Evolutionary conservation across 2,329 filamentous ascomycete species (phyloP).

Genomic region (Sarocladium kiliense): DNA sequence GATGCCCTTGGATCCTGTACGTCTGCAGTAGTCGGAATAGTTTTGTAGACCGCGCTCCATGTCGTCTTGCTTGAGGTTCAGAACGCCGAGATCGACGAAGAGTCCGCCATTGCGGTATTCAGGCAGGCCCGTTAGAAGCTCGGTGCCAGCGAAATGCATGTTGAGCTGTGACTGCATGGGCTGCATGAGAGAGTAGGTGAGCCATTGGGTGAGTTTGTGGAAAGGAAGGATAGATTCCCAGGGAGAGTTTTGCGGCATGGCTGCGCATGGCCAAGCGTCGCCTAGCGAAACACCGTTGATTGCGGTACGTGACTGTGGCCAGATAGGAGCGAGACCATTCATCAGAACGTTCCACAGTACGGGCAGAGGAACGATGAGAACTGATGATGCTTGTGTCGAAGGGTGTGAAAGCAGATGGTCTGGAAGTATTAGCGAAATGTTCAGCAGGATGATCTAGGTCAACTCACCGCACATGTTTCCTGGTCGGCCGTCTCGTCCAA

Average conservation of each 20-base stretch:
- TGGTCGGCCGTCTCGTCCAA: constrained; percentile 77
- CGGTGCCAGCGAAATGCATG: constrained; percentile 74
- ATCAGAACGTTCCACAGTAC: constrained; percentile 90
- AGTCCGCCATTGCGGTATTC: constrained; percentile 92
- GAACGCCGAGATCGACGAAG: constrained; percentile 76
- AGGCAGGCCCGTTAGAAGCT: constrained; percentile 80
- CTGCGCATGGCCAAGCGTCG: constrained; percentile 87
- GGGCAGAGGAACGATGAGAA: constrained; percentile 79
- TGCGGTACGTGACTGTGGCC: constrained; percentile 80
- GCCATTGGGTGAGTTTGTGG: constrained; percentile 93
- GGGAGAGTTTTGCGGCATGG: constrained; percentile 63
- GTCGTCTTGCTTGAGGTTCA: constrained; percentile 69
- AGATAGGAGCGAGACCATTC: constrained; percentile 79
- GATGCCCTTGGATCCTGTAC: constrained; percentile 59
- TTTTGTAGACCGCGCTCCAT: constrained; percentile 62
- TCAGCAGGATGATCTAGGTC: neutral
- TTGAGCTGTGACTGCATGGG: constrained; percentile 79
- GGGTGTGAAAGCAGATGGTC: constrained; percentile 93
- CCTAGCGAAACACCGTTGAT: constrained; percentile 84
- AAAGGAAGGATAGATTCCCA: constrained; percentile 85
- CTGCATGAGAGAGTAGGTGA: constrained; percentile 89
- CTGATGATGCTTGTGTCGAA: constrained; percentile 80
- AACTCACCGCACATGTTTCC: constrained; percentile 86
- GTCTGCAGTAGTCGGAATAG: constrained; percentile 61
- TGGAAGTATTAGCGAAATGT: constrained; percentile 29